Percentiles rank a stretch among this genome's conserved stretches.
phyloP scores from a whole-genome alignment of 495 filamentous ascomycete species.

The Talaromyces ruber region DNA sequence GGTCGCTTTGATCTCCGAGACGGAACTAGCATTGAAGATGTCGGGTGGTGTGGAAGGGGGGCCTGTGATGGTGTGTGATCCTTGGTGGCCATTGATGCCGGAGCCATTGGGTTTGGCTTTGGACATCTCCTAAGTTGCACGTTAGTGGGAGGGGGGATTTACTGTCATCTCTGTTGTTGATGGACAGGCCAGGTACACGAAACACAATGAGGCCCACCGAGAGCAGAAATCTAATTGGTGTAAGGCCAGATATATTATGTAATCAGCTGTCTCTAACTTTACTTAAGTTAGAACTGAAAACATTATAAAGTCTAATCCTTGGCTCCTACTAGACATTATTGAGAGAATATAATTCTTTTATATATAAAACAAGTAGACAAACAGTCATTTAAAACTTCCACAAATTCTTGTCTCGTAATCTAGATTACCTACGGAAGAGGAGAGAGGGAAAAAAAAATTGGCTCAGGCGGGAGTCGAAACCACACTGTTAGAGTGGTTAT shows the following conservation, averaged over 20 bases:
- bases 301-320: no score
- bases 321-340: not conserved
- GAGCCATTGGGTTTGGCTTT: slow-evolving; percentile 8
- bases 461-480: not conserved
- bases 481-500: not conserved
- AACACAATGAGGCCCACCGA: not conserved
- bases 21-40: slow-evolving; percentile 61
- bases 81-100: slow-evolving; percentile 21
- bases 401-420: not conserved
- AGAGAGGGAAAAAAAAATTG: not conserved
- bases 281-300: no score
- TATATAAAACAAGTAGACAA: not conserved
- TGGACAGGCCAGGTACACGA: not conserved
- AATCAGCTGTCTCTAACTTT: no score
- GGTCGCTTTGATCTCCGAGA: slow-evolving; percentile 69
- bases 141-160: not conserved
- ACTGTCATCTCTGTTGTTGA: slow-evolving; percentile 10
- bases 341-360: not conserved
- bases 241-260: not conserved
- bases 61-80: not conserved
- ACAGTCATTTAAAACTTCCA: not conserved
- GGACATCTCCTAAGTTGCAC: slow-evolving; percentile 8
- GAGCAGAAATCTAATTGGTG: not conserved
- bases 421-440: not conserved
- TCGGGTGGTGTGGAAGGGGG: slow-evolving; percentile 15